Base-by-base conservation (phyloP, 768 basidiomycete genomes). In the Plicaturopsis crispa region DNA sequence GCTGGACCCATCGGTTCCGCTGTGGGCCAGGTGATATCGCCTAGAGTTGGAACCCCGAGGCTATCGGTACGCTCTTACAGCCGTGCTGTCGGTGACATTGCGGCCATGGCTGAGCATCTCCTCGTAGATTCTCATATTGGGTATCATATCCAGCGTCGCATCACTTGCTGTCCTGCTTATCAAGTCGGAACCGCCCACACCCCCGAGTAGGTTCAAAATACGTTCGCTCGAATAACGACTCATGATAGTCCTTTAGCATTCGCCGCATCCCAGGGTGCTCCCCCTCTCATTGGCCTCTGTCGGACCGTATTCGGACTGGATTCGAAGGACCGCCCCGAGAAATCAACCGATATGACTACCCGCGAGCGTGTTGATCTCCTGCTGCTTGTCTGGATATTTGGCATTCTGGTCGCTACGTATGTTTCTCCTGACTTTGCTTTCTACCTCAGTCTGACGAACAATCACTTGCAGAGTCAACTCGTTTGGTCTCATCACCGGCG, bases 1-100 rank as follows among this genome's bases (percentile, higher is more conserved):
- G 83, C 81, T 3, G 85, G 84, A 56, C 84, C 84, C 0, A 46
- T 89, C 12, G 86, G 86, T 5, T 68, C 73, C 14, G 87, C 84
- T 4, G 42, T 90, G 0, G 84, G 79, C 0, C 84, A 88, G 52
- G 53, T 90, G 6, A 56, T 88, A 12, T 78, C 84, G 36, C 84
- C 87, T 1, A 56, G 80, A 11, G 59, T 76, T 1, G 72, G 67
- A 10, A 56, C 63, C 36, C 65, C 71, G 3, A 63, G 75, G 22
- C 60, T 71, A 50, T 84, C 84, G 23, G 84, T 86, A 44, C 44
- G 72, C 56, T 16, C 26, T 20, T 23, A 39, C 28, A 5, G 36
- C 14, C 26, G 10, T 28, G n/a, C n/a, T n/a, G 78, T 77, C 33
- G 44, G 55, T 28, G 26, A 8, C 26, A 28, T 8, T 14, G 26